Conservation (phyloP, 345 rosid species). For the Eucalyptus albens region DNA sequence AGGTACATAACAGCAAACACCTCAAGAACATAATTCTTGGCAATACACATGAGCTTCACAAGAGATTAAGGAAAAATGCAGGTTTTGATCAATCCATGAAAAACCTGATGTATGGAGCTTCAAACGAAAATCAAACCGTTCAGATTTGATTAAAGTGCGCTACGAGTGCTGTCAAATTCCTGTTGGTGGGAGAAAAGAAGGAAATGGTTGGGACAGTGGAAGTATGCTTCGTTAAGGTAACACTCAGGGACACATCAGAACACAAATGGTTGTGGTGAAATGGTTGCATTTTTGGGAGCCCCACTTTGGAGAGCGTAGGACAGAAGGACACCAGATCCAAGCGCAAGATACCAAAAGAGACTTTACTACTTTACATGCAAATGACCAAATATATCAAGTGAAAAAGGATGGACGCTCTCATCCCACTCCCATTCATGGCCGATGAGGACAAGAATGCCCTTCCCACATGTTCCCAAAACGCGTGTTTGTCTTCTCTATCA, state of each 20-base stretch:
- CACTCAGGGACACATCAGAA: background rate
- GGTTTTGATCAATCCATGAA: too few relatives aligned
- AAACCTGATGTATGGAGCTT: too few relatives aligned
- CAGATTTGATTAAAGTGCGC: too few relatives aligned
- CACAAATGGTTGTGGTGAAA: background rate
- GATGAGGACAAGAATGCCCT: background rate
- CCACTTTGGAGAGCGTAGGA: conserved; percentile 7
- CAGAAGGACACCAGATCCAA: conserved; percentile 20
- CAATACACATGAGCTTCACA: too few relatives aligned
- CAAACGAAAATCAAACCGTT: too few relatives aligned
- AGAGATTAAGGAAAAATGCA: too few relatives aligned
- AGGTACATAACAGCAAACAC: too few relatives aligned
- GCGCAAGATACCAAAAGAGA: conserved; percentile 29
- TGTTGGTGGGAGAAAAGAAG: background rate
- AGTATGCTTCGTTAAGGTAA: background rate
- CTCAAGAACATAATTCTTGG: too few relatives aligned
- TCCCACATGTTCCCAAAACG: background rate
- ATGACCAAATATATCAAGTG: conserved; percentile 14
- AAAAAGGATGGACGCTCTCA: background rate
- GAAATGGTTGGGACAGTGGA: background rate
- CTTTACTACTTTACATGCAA: conserved; percentile 27
- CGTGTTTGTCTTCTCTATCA: background rate
- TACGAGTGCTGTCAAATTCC: background rate
- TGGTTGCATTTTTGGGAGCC: background rate
- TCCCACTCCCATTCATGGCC: background rate